Evolutionary conservation across 1,284 basidiomycete species (phyloP), one percentile per base, ranked within the genome.

Genomic region (Athelia sp.): DNA sequence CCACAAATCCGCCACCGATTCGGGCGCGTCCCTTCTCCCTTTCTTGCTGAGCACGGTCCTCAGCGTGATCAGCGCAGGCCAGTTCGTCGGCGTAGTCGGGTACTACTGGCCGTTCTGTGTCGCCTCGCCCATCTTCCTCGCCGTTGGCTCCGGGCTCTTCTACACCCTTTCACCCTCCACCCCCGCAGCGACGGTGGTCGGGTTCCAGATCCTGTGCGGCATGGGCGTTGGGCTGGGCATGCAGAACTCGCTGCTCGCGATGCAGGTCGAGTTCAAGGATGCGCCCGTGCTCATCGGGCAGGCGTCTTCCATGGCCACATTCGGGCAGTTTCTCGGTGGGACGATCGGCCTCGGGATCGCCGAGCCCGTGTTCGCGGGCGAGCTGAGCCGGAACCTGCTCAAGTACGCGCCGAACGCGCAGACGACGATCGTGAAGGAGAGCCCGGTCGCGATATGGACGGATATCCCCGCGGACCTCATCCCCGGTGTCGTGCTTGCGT

Each of bases 11-110:
- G 65, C 73, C 0, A 69, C 70, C 19, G 59, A 68, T 42, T 64
- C 65, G 1, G 74, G 74, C 29, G 69, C 76, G 51, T 65, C 70
- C 52, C 71, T 75, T 50, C 63, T 75, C 9, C 66, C 71, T 0
- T 73, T 72, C 63, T 69, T 74, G 69, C 40, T 59, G 21, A 47
- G 46, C 17, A 58, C 66, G 21, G 69, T 71, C 49, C 48, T 71
- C 19, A 64, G 58, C 23, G 66, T 68, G 23, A 68, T 70, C 52
- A 49, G 67, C 46, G 58, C 62, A 1, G 72, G 72, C n/a, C 68
- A 60, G 4, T 22, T 62, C 31, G 63, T 69, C 26, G 62, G 62
- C 18, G 21, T 18, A 11, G 40, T 51, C 10, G 52, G 52, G 19
- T 47, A 50, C 36, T 54, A 49, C 34, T 59, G 56, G 50, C 53